Evolutionary conservation across 2,329 filamentous ascomycete species (phyloP).

Genomic region (Botrytis squamosa): DNA sequence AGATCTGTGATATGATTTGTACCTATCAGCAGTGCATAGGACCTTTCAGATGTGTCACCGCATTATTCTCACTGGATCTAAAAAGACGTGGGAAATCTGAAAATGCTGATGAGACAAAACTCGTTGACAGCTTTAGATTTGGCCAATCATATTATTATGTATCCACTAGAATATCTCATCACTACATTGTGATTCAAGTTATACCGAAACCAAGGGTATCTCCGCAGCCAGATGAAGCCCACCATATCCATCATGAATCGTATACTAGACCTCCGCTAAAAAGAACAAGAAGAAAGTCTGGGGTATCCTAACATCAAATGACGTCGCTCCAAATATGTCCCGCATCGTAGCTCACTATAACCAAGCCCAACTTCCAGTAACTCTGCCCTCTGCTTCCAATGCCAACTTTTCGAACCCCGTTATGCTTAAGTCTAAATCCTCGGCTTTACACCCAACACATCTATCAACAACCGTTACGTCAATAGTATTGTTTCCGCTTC

Average conservation of each 20-base stretch:
- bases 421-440: conserved; percentile 46
- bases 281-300: background rate
- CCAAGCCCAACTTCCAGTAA: conserved; percentile 42
- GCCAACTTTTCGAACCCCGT: conserved; percentile 47
- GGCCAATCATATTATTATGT: background rate
- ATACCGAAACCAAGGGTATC: conserved; percentile 3
- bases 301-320: background rate
- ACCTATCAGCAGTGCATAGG: background rate
- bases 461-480: conserved; percentile 65
- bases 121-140: background rate
- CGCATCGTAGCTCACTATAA: conserved; percentile 23
- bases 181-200: background rate
- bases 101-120: background rate
- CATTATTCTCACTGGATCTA: background rate
- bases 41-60: too few relatives aligned
- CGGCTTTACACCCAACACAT: conserved; percentile 47
- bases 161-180: background rate
- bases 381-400: conserved; percentile 45
- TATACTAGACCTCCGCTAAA: background rate
- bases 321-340: background rate
- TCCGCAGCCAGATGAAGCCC: background rate
- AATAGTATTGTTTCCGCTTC: conserved; percentile 54
- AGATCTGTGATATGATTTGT: background rate
- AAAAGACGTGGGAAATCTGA: background rate
- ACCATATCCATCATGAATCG: background rate